Percentiles rank a stretch among this genome's conserved stretches.
These are phyloP conservation scores for Tilletiaria anomala DNA, from an alignment of 1,284 basidiomycete genomes.

Conservation along the genomic window DNA sequence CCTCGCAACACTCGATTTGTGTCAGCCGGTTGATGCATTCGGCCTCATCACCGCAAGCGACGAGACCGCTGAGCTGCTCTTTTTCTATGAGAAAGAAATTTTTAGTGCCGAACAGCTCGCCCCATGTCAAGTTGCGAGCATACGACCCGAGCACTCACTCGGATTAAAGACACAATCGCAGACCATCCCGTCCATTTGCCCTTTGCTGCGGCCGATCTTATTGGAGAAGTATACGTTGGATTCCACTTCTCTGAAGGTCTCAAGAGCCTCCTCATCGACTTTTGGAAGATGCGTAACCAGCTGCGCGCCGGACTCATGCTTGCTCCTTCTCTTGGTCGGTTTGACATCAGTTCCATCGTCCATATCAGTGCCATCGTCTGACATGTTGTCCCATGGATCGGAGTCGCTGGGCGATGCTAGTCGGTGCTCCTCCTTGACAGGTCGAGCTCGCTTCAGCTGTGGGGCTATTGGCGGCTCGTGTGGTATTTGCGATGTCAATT, in stretches of 20 bases:
- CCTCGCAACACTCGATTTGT: conserved; percentile 81
- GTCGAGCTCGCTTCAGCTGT: too few species aligned
- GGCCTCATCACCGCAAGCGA: conserved; percentile 70
- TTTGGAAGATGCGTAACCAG: too few species aligned
- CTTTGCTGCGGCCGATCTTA: conserved; percentile 68
- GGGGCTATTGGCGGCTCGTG: too few species aligned
- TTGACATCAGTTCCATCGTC: too few species aligned
- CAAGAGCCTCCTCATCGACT: conserved; percentile 46
- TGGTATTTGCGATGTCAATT: too few species aligned
- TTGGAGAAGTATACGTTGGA: conserved; percentile 78
- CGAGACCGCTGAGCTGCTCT: conserved; percentile 8
- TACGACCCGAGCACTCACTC: conserved; percentile 6
- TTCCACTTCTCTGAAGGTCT: conserved; percentile 58
- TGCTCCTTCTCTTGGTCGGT: too few species aligned
- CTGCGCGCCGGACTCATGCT: too few species aligned
- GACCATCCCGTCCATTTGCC: conserved; percentile 48
- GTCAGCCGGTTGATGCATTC: conserved; percentile 96
- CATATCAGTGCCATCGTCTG: too few species aligned
- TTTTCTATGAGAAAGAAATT: conserved; percentile 3
- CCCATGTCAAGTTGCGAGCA: not conserved
- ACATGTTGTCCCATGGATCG: too few species aligned
- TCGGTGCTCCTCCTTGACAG: too few species aligned
- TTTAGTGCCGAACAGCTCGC: not conserved
- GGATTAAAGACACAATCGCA: conserved; percentile 22
- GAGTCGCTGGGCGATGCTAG: too few species aligned